These are phyloP conservation scores for Cryptococcus hybrid DNA, from an alignment of 1,284 basidiomycete genomes.

Conservation along the genomic window DNA sequence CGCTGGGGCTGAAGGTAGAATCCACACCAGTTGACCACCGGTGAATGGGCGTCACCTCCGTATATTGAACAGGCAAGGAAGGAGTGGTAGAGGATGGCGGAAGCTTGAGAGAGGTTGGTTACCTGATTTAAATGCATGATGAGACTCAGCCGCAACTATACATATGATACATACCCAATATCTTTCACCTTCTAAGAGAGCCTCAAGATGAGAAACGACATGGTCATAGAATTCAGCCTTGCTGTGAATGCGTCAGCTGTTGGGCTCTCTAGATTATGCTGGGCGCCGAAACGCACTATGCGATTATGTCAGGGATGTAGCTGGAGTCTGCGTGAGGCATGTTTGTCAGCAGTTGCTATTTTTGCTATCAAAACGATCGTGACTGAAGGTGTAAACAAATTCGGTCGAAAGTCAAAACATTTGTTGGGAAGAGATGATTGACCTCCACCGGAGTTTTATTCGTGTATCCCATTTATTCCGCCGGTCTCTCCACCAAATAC, in stretches of 20 bases:
- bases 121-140: conserved; percentile 54
- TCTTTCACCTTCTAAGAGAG: conserved; percentile 64
- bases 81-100: conserved; percentile 73
- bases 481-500: too few species aligned
- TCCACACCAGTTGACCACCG: conserved; percentile 83
- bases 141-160: neutral
- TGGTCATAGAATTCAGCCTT: conserved; percentile 76
- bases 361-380: neutral
- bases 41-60: conserved; percentile 56
- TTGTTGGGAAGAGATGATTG: too few species aligned
- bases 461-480: neutral
- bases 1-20: conserved; percentile 73
- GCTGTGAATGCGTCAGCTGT: conserved; percentile 17
- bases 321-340: conserved; percentile 87
- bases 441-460: conserved; percentile 7
- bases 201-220: conserved; percentile 62
- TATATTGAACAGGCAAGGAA: conserved; percentile 66
- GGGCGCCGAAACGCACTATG: conserved; percentile 47
- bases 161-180: conserved; percentile 63
- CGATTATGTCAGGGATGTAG: conserved; percentile 64
- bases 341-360: neutral
- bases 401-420: conserved; percentile 1
- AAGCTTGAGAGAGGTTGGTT: conserved; percentile 79
- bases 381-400: neutral
- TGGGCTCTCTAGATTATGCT: neutral